A percentile compares a stretch with the other conserved stretches of the same genome.
Evolutionary conservation across 768 basidiomycete genomes (phyloP).

Genomic region (Suillus ampliporus): DNA sequence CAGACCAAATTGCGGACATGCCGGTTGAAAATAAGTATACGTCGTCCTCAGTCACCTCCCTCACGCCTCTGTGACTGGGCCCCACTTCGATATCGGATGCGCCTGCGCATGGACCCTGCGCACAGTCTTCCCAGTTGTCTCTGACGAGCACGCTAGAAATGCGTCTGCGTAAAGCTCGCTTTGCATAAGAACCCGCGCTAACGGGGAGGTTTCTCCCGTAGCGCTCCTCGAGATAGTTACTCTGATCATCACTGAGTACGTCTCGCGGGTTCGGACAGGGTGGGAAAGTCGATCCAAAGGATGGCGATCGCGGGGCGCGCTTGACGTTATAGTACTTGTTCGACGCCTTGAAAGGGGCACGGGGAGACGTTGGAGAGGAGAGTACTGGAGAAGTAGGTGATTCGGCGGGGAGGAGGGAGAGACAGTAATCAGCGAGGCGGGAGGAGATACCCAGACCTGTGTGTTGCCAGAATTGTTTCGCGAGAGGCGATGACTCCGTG

Average conservation of each 20-base stretch:
- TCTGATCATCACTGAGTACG: constrained; percentile 63
- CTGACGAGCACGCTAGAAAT: constrained; percentile 85
- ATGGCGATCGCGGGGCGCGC: constrained; percentile 17
- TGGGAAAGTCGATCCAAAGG: constrained; percentile 16
- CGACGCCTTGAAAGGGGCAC: constrained; percentile 46
- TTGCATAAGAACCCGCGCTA: constrained; percentile 75
- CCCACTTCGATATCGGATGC: constrained; percentile 54
- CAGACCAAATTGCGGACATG: constrained; percentile 95
- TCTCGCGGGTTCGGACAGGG: constrained; percentile 41
- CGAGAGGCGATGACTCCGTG: constrained; percentile 58
- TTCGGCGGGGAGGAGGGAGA: constrained; percentile 63
- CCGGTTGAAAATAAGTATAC: constrained; percentile 89
- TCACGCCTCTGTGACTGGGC: constrained; percentile 71
- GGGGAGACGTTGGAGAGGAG: constrained; percentile 26
- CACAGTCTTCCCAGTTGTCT: constrained; percentile 48
- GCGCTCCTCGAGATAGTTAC: constrained; percentile 87
- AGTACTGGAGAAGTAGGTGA: constrained; percentile 34
- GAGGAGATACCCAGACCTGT: constrained; percentile 90
- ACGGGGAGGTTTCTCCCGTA: constrained; percentile 91
- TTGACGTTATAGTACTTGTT: constrained; percentile 64
- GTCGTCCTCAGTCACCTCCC: constrained; percentile 78
- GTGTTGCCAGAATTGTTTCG: constrained; percentile 97
- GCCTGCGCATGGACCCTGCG: constrained; percentile 48
- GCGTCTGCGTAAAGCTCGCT: constrained; percentile 83
- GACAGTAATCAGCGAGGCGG: constrained; percentile 81